phyloP scores from a whole-genome alignment of 1,284 basidiomycete genomes.

The Fomitopsis pinicola region DNA sequence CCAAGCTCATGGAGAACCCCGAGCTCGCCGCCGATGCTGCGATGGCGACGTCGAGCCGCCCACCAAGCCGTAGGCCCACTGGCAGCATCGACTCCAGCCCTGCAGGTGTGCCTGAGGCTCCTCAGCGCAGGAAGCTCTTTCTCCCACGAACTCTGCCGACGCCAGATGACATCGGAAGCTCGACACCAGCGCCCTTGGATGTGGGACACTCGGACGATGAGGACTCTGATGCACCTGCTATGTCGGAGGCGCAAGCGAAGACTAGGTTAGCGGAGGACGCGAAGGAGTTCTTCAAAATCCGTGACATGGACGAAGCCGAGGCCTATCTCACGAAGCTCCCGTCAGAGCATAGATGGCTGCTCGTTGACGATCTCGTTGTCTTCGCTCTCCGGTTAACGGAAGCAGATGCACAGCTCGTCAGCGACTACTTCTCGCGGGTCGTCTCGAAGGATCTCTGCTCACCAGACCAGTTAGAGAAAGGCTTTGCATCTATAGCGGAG shows the following conservation, averaged over 20 bases:
- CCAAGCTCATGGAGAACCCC: constrained; percentile 61
- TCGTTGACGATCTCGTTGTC: constrained; percentile 75
- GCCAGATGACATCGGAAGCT: constrained; percentile 36
- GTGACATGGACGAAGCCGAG: constrained; percentile 83
- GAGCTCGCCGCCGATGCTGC: constrained; percentile 52
- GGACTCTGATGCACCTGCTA: constrained; percentile 33
- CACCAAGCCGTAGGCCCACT: constrained; percentile 42
- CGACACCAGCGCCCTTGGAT: constrained; percentile 40
- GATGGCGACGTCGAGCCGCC: constrained; percentile 41
- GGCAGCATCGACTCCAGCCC: constrained; percentile 40
- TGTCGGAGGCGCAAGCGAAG: constrained; percentile 71
- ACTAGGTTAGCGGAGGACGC: constrained; percentile 79
- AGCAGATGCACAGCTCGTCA: constrained; percentile 77
- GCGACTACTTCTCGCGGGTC: constrained; percentile 59
- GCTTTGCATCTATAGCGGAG: constrained; percentile 65
- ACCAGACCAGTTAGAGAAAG: constrained; percentile 51
- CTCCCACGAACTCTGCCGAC: constrained; percentile 55
- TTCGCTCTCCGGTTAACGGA: constrained; percentile 78
- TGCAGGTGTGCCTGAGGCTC: constrained; percentile 30
- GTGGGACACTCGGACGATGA: constrained; percentile 49
- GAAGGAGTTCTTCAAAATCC: constrained; percentile 74
- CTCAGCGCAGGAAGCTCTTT: constrained; percentile 72
- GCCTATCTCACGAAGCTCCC: constrained; percentile 77
- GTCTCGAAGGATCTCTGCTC: constrained; percentile 54
- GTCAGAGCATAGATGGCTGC: constrained; percentile 51